phyloP scores from a whole-genome alignment of 768 basidiomycete species.

The Suillus fuscotomentosus region DNA sequence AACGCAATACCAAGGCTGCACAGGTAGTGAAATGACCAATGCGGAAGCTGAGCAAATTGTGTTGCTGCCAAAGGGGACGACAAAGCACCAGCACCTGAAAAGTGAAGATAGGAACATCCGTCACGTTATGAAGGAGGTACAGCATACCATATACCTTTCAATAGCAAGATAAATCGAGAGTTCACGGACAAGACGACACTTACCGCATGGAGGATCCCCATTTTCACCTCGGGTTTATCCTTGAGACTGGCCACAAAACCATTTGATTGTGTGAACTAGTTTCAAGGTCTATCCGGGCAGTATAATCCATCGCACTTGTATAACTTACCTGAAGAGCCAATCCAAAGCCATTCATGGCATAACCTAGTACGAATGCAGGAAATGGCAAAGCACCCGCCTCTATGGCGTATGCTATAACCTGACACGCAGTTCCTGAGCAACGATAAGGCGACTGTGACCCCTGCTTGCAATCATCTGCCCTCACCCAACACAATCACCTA shows the following conservation, averaged over 20 bases:
- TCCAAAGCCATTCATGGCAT: slow-evolving; percentile 43
- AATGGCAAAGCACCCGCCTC: slow-evolving; percentile 43
- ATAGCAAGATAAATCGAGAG: neutral
- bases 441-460: neutral
- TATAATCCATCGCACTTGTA: neutral
- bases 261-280: slow-evolving; percentile 48
- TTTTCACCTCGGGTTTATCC: slow-evolving; percentile 37
- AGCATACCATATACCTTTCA: neutral
- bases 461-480: neutral
- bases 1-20: slow-evolving; percentile 66
- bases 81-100: slow-evolving; percentile 45
- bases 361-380: slow-evolving; percentile 42
- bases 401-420: slow-evolving; percentile 32
- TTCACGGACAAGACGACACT: slow-evolving; percentile 15
- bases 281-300: neutral
- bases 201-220: slow-evolving; percentile 40
- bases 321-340: slow-evolving; percentile 44
- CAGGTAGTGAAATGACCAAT: slow-evolving; percentile 42
- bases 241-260: slow-evolving; percentile 42
- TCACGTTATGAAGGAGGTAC: neutral
- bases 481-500: slow-evolving; percentile 30
- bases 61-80: slow-evolving; percentile 52
- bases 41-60: slow-evolving; percentile 39
- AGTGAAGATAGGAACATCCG: neutral
- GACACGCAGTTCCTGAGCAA: slow-evolving; percentile 25